Evolutionary conservation across 768 basidiomycete genomes (phyloP), one percentile per base, ranked within the genome.

Genomic region (Lyophyllum shimeji): DNA sequence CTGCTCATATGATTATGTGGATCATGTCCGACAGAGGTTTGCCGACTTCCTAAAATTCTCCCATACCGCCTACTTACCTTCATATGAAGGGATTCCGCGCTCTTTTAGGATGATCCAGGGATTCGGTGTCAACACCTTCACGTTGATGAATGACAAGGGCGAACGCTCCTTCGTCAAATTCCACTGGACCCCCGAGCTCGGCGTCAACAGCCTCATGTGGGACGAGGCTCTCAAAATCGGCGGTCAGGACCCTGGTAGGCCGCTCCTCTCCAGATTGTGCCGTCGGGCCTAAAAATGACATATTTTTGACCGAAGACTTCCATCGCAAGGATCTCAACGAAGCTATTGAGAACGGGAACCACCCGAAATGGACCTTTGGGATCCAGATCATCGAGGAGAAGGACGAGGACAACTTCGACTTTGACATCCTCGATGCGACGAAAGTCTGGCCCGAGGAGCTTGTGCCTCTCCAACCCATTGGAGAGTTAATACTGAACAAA

Each of bases 71-170:
- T 46, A 45, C 23, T 53, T 21, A 42, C 9, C 46, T 42, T 9
- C 46, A 21, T 17, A 17, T 1, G 15, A 27, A 76, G 84, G 79
- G 3, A 85, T 96, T 56, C 94, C 93, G 13, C 85, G 93, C 18
- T 93, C 91, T 5, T 89, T 76, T 69, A 82, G 93, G 52, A 92
- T 89, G 86, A 90, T 95, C 84, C 90, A 93, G 73, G 94, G 87
- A 7, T 90, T 91, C 50, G 88, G 90, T 1, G 90, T 95, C 46
- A 93, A 96, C 70, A 91, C 92, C 0, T 95, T 80, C 69, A 86
- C 89, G 2, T 77, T 95, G 27, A 63, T 89, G 53, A 92, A 92
- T 62, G 74, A 71, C 0, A 66, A 80, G 24, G 85, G 85, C 43
- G 79, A 92, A 63, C 80, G 85, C 1, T 78, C 81, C 52, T 95